Evolutionary conservation across 805 yeast species (phyloP).

Genomic region (Saturnispora zaruensis): DNA sequence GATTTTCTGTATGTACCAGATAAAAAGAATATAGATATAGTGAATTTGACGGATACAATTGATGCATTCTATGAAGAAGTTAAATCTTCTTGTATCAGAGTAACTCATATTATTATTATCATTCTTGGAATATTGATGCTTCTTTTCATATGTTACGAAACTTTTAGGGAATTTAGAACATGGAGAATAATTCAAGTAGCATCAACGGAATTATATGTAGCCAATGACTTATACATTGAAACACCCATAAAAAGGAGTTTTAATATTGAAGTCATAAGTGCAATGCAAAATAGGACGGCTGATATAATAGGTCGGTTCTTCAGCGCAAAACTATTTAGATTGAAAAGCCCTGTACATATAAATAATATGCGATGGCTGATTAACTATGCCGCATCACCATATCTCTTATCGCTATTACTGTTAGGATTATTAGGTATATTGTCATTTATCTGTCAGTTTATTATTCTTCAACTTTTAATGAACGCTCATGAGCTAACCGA

Average conservation of each 20-base stretch:
- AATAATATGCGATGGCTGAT: slow-evolving; percentile 35
- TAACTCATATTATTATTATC: slow-evolving; percentile 33
- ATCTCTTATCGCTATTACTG: slow-evolving; percentile 41
- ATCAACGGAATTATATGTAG: slow-evolving; percentile 18
- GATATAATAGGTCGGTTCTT: slow-evolving; percentile 16
- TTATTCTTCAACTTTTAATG: slow-evolving; percentile 29
- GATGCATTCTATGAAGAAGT: slow-evolving; percentile 31
- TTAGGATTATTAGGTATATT: slow-evolving; percentile 52
- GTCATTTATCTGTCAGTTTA: slow-evolving; percentile 45
- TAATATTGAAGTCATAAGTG: slow-evolving; percentile 22
- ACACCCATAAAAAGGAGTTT: slow-evolving; percentile 9
- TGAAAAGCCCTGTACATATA: slow-evolving; percentile 12
- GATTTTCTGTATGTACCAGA: slow-evolving; percentile 35
- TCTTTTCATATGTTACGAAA: slow-evolving; percentile 32
- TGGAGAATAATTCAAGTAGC: slow-evolving; percentile 41
- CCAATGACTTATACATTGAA: slow-evolving; percentile 15
- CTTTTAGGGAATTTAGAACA: slow-evolving; percentile 35
- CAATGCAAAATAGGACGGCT: slow-evolving; percentile 20
- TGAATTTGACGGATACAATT: slow-evolving; percentile 34
- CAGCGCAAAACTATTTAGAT: slow-evolving; percentile 10
- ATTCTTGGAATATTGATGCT: slow-evolving; percentile 35
- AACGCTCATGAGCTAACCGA: slow-evolving; percentile 3
- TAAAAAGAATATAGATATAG: slow-evolving; percentile 27
- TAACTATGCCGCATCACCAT: slow-evolving; percentile 43
- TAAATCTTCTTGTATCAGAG: slow-evolving; percentile 26